Evolutionary conservation across 225 moss, liverwort and hornwort species (phyloP).

Genomic region (Ulota crispa): DNA sequence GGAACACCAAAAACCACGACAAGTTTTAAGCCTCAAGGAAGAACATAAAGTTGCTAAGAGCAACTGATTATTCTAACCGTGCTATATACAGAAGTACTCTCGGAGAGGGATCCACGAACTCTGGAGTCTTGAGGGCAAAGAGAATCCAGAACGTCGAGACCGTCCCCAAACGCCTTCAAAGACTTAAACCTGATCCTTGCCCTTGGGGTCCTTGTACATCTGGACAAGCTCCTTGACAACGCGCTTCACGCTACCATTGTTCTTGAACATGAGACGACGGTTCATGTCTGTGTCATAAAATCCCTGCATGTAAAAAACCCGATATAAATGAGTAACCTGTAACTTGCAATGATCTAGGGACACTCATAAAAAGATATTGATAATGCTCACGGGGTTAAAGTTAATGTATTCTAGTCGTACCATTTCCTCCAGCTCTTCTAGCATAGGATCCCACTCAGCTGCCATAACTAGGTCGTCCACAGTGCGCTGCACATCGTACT

Average conservation of each 20-base stretch:
- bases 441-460: conserved; percentile 92
- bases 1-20: conserved; percentile 19
- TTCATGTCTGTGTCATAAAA: conserved; percentile 86
- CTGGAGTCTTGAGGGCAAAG: background rate
- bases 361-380: conserved; percentile 11
- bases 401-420: conserved; percentile 41
- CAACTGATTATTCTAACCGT: conserved; percentile 43
- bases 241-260: conserved; percentile 94
- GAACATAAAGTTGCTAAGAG: conserved; percentile 16
- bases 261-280: conserved; percentile 96
- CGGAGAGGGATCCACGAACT: conserved; percentile 7
- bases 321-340: background rate
- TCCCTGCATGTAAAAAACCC: conserved; percentile 53
- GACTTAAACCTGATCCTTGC: conserved; percentile 51
- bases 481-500: conserved; percentile 71
- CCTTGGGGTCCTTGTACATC: conserved; percentile 70
- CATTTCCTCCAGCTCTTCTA: conserved; percentile 95
- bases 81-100: conserved; percentile 35
- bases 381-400: conserved; percentile 31
- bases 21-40: conserved; percentile 28
- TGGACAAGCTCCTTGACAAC: conserved; percentile 97
- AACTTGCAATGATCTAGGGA: background rate
- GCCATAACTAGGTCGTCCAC: conserved; percentile 74
- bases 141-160: background rate
- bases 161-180: conserved; percentile 17